These are phyloP conservation scores for Penicillium decumbens DNA, from an alignment of 2,329 filamentous ascomycete genomes.

Conservation along the genomic window DNA sequence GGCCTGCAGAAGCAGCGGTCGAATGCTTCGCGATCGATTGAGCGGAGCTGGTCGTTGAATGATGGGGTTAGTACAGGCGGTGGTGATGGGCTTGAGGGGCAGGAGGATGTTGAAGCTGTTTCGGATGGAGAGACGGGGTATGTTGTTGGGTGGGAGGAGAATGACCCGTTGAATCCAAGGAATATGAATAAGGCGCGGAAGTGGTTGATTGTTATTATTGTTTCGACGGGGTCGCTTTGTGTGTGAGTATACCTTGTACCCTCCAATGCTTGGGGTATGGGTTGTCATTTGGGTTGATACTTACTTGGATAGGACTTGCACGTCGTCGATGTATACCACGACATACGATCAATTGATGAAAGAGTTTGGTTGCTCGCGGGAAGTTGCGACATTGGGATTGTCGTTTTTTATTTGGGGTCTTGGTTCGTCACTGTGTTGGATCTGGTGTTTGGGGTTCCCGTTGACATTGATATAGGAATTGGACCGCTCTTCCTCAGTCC, in stretches of 20 bases:
- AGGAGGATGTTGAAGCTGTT: slow-evolving; percentile 17
- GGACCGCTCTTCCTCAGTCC: slow-evolving; percentile 62
- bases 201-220: slow-evolving; percentile 73
- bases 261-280: background rate
- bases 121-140: slow-evolving; percentile 44
- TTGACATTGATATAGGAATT: slow-evolving; percentile 36
- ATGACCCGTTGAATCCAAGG: slow-evolving; percentile 69
- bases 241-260: slow-evolving; percentile 59
- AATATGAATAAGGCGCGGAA: slow-evolving; percentile 63
- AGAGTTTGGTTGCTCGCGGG: slow-evolving; percentile 66
- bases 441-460: background rate
- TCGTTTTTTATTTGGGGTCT: slow-evolving; percentile 79
- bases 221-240: slow-evolving; percentile 70
- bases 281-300: background rate
- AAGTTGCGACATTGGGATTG: slow-evolving; percentile 74
- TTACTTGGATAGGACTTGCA: slow-evolving; percentile 60
- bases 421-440: slow-evolving; percentile 37
- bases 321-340: slow-evolving; percentile 82
- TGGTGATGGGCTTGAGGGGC: slow-evolving; percentile 17
- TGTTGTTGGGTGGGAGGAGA: slow-evolving; percentile 71
- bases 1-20: slow-evolving; percentile 21
- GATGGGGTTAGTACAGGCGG: slow-evolving; percentile 30
- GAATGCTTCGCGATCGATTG: slow-evolving; percentile 25
- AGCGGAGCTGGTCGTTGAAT: slow-evolving; percentile 36
- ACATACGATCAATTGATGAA: slow-evolving; percentile 72